Evolutionary conservation across 352 stramenopile species (phyloP), one percentile per base, ranked within the genome.

Genomic region (Phytopythium aichiense): DNA sequence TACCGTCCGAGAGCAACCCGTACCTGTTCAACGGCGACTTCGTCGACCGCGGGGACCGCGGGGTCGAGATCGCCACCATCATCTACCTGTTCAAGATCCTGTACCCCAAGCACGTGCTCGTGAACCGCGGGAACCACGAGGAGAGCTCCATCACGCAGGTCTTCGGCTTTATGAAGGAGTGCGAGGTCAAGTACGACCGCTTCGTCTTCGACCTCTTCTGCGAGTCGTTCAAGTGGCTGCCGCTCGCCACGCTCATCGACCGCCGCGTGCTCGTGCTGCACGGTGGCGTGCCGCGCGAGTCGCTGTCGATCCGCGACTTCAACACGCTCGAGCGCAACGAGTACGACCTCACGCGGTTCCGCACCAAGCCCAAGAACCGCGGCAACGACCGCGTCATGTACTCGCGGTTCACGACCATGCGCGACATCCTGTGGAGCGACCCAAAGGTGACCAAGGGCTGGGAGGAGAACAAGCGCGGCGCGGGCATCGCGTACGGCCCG

Each of bases 1-100:
- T 92, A 13, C 87, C 87, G 2, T 87, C 77, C 0, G 69, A 81
- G 16, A 73, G 68, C 6, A 96, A 96, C 57, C 83, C 84, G 50
- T 96, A 96, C 67, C 23, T 96, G 43, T 95, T 96, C 56, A 96
- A 94, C 54, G 87, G 87, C 37, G 87, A 96, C 64, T 80, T 96
- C 65, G 85, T 96, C 11, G 87, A 94, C 56, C 79, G 87, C 16
- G 87, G 86, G 33, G 80, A 91, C 60, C 81, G 84, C 22, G 78
- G 76, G 33, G 75, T 94, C n/a, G 87, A 95, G 60, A 88, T 95
- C 64, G 63, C 78, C 13, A 65, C 91, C 33, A 84, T 94, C 65
- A 81, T 95, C 61, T 91, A 94, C 61, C 62, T 89, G 9, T 93
- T 93, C 61, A 91, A 88, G 58, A 64, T 94, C 49, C 65, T 95